A percentile compares a stretch with the other conserved stretches of the same genome.
Evolutionary conservation across 805 yeast genomes (phyloP).

Genomic region (Ogataea wickerhamii): DNA sequence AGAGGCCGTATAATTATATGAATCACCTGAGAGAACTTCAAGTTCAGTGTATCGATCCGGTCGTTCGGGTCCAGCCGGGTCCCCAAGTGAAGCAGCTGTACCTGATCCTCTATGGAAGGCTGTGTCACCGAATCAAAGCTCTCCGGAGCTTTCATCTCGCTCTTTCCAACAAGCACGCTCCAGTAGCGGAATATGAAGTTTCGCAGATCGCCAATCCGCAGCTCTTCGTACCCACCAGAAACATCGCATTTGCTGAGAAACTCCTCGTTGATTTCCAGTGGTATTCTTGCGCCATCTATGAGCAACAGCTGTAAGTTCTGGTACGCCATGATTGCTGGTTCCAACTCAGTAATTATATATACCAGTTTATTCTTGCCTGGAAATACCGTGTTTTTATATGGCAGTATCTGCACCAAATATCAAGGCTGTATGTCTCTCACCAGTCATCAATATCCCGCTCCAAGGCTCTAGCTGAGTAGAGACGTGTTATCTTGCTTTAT

Average conservation of each 20-base stretch:
- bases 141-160: slow-evolving; percentile 8
- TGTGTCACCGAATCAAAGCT: slow-evolving; percentile 5
- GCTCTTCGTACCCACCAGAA: slow-evolving; percentile 6
- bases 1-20: slow-evolving; percentile 31
- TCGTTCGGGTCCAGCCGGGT: slow-evolving; percentile 27
- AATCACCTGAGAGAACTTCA: slow-evolving; percentile 24
- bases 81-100: slow-evolving; percentile 32
- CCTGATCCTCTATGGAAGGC: slow-evolving; percentile 25
- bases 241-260: slow-evolving; percentile 12
- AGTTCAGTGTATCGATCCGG: slow-evolving; percentile 18
- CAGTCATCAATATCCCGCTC: no score
- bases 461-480: no score
- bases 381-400: no score
- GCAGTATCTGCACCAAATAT: no score
- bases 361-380: no score
- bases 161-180: slow-evolving; percentile 13
- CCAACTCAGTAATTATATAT: no score
- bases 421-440: no score
- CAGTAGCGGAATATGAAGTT: slow-evolving; percentile 26
- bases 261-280: slow-evolving; percentile 14
- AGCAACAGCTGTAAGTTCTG: slow-evolving; percentile 22
- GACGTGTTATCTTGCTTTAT: no score
- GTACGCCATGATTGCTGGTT: not conserved
- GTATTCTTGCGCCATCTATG: slow-evolving; percentile 22
- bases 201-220: slow-evolving; percentile 29